Evolutionary conservation across 2,329 filamentous ascomycete genomes (phyloP).

Genomic region (Dactylella cylindrospora): DNA sequence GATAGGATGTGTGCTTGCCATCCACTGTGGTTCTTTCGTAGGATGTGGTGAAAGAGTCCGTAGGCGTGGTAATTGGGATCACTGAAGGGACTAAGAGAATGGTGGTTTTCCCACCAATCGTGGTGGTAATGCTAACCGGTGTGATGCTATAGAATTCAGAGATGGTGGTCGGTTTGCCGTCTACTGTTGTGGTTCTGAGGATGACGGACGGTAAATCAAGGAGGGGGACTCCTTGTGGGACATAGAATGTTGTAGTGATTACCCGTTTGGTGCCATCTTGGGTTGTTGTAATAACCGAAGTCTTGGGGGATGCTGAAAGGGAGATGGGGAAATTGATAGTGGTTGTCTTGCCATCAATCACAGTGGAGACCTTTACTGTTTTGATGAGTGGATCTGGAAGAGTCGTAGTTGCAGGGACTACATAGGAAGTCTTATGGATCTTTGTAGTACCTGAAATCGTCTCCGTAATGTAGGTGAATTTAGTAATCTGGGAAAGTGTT

Average conservation of each 20-base stretch:
- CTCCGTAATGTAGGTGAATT: conserved; percentile 25
- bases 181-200: conserved; percentile 17
- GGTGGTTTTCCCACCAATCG: conserved; percentile 20
- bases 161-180: conserved; percentile 12
- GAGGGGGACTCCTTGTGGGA: conserved; percentile 21
- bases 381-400: conserved; percentile 22
- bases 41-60: conserved; percentile 21
- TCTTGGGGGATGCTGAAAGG: conserved; percentile 21
- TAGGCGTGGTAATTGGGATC: conserved; percentile 29
- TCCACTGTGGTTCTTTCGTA: conserved; percentile 24
- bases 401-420: conserved; percentile 26
- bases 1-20: conserved; percentile 18
- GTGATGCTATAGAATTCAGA: conserved; percentile 39
- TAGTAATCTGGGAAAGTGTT: conserved; percentile 19
- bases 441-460: conserved; percentile 15
- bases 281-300: conserved; percentile 13
- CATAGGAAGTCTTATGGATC: conserved; percentile 15
- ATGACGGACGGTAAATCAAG: conserved; percentile 32
- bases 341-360: conserved; percentile 17
- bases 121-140: conserved; percentile 28
- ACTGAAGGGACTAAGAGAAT: conserved; percentile 18
- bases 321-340: conserved; percentile 36
- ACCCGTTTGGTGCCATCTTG: conserved; percentile 14
- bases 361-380: conserved; percentile 21
- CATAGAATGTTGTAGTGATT: conserved; percentile 27